phyloP scores from a whole-genome alignment of 2,329 filamentous ascomycete genomes.

The Myrmaecium sp. region DNA sequence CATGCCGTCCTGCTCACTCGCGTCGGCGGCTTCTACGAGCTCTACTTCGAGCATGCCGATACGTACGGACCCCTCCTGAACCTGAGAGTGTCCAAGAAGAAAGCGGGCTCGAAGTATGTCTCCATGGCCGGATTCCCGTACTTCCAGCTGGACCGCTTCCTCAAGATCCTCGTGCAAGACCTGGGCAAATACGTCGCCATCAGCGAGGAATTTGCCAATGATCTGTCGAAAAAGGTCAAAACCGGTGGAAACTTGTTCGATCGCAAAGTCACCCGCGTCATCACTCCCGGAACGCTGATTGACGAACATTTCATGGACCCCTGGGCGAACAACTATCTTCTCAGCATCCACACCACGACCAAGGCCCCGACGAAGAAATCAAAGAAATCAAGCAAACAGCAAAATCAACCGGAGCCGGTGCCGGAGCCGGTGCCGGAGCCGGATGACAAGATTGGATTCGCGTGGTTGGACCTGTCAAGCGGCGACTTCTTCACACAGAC shows the following conservation, averaged over 20 bases:
- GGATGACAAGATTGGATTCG: constrained; percentile 66
- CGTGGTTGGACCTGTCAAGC: constrained; percentile 91
- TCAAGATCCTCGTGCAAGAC: constrained; percentile 87
- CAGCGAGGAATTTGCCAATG: constrained; percentile 77
- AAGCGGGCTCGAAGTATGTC: constrained; percentile 54
- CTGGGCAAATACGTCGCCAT: constrained; percentile 82
- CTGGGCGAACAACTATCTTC: constrained; percentile 80
- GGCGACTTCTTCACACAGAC: constrained; percentile 82
- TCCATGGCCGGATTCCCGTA: constrained; percentile 93
- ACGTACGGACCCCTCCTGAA: constrained; percentile 74
- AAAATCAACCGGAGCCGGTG: background rate
- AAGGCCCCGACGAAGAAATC: constrained; percentile 10
- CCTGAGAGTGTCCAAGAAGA: constrained; percentile 70
- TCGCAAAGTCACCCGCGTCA: constrained; percentile 66
- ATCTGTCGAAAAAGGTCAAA: constrained; percentile 50
- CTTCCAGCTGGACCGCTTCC: constrained; percentile 78
- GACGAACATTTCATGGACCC: constrained; percentile 97
- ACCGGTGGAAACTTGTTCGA: constrained; percentile 69
- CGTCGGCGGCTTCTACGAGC: constrained; percentile 91
- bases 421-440: no score
- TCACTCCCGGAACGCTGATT: constrained; percentile 89
- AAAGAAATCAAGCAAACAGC: constrained; percentile 7
- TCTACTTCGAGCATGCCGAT: constrained; percentile 93
- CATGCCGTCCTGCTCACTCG: constrained; percentile 84
- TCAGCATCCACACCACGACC: constrained; percentile 53